These are phyloP conservation scores for Sporobolomyces phaffii DNA, from an alignment of 768 basidiomycete genomes.

Conservation along the genomic window DNA sequence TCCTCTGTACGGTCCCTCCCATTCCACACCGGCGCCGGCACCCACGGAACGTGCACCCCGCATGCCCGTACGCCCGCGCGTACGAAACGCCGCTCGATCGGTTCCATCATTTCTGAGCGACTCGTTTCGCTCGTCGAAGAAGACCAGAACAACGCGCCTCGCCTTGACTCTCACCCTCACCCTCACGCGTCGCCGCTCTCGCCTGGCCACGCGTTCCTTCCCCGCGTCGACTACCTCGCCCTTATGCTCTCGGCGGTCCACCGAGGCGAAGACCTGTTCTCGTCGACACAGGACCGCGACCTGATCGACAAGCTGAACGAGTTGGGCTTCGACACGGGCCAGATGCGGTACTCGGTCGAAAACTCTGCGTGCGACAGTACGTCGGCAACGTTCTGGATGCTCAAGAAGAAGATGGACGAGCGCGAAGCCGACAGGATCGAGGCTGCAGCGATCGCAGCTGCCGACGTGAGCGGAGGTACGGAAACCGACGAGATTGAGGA, in stretches of 20 bases:
- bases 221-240: slow-evolving; percentile 53
- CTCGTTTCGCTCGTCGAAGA: slow-evolving; percentile 37
- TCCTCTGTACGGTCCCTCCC: slow-evolving; percentile 21
- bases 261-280: slow-evolving; percentile 70
- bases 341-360: slow-evolving; percentile 88
- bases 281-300: slow-evolving; percentile 70
- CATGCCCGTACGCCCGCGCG: slow-evolving; percentile 77
- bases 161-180: too few species aligned
- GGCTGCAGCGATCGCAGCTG: slow-evolving; percentile 38
- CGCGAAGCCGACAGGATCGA: slow-evolving; percentile 46
- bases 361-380: slow-evolving; percentile 86
- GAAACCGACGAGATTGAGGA: not conserved
- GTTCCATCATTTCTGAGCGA: slow-evolving; percentile 59
- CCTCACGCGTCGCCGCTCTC: too few species aligned
- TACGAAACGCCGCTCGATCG: slow-evolving; percentile 91
- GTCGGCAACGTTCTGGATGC: slow-evolving; percentile 94
- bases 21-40: not conserved
- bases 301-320: slow-evolving; percentile 66
- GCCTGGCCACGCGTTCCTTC: slow-evolving; percentile 51
- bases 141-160: too few species aligned
- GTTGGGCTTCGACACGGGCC: slow-evolving; percentile 85
- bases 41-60: slow-evolving; percentile 7
- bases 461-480: too few species aligned
- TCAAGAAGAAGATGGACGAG: slow-evolving; percentile 72
- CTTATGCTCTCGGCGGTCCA: slow-evolving; percentile 37